These are phyloP conservation scores for Phalaenopsis equestris DNA, from an alignment of 106 monocot genomes.

Conservation along the genomic window DNA sequence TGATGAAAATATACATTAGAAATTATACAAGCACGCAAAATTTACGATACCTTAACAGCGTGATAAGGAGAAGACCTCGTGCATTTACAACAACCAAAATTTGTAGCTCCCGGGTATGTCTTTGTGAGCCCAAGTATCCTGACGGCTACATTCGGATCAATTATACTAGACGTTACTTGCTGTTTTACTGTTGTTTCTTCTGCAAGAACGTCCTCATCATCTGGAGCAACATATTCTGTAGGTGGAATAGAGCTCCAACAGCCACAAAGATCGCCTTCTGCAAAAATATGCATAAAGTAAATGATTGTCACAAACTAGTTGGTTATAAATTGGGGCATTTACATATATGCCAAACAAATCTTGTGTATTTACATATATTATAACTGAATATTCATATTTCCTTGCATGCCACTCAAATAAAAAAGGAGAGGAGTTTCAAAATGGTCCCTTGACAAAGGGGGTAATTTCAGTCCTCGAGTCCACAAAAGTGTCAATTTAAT, in stretches of 20 bases:
- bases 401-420: too few species aligned
- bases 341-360: too few species aligned
- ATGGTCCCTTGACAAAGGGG: too few species aligned
- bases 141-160: slow-evolving; percentile 50
- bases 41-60: slow-evolving; percentile 61
- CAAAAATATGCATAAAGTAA: slow-evolving; percentile 5
- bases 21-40: neutral
- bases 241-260: slow-evolving; percentile 55
- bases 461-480: too few species aligned
- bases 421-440: too few species aligned
- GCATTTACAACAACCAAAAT: slow-evolving; percentile 60
- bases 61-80: slow-evolving; percentile 57
- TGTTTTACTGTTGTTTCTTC: slow-evolving; percentile 62
- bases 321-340: too few species aligned
- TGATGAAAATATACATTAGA: neutral
- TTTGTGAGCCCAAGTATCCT: slow-evolving; percentile 72
- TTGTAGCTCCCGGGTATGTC: slow-evolving; percentile 66
- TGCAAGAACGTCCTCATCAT: slow-evolving; percentile 86
- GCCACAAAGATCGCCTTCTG: slow-evolving; percentile 74
- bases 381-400: too few species aligned
- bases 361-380: too few species aligned
- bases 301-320: neutral
- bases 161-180: slow-evolving; percentile 19
- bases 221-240: slow-evolving; percentile 51
- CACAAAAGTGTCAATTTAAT: too few species aligned